Base-by-base conservation (phyloP, 2,329 filamentous ascomycete genomes). In the Penicillium nordicum region DNA sequence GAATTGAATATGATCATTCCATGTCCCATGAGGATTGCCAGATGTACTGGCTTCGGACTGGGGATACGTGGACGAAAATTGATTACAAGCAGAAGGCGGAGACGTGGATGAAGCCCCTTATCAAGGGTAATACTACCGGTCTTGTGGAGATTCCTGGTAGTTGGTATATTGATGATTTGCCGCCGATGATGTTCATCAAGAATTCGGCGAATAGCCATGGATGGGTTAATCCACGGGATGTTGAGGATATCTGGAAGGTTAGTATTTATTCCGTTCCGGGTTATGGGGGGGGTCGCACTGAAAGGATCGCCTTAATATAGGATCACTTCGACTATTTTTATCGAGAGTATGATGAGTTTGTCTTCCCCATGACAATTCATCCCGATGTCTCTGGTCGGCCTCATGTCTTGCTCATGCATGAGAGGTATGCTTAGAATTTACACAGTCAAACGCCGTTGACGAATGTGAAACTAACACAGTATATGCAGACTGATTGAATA, bases 311-410 rank as follows among this genome's bases (percentile, higher is more conserved):
- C 3, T 43, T 18, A 2, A 29, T 29, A 29, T 65, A 90, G 66
- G 82, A 85, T 59, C 78, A 82, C 52, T 84, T 85, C 57, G 79
- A 83, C 61, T 86, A 90, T 71, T 90, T 88, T 65, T 91, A 90
- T 68, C 79, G 87, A 41, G 87, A 90, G 70, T 87, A 89, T 59
- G 87, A 91, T 63, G 86, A 89, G 63, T 90, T 90, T 60, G 83
- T 90, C 47, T 90, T 90, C 64, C 88, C 88, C 0, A 88, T 91
- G 69, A 90, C 88, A 0, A 86, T 90, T 32, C 88, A 91, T 69
- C 88, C 88, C 0, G 88, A 91, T 65, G 86, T 88, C 0, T 85
- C 82, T 1, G 88, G 88, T 0, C 78, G 87, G n/a, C 88, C 88
- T 1, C 88, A 90, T 71, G 88, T 84, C 0, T 65, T 90, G 23